Evolutionary conservation across 495 filamentous ascomycete genomes (phyloP), one percentile per base, ranked within the genome.

Genomic region (Penicillium lagena): DNA sequence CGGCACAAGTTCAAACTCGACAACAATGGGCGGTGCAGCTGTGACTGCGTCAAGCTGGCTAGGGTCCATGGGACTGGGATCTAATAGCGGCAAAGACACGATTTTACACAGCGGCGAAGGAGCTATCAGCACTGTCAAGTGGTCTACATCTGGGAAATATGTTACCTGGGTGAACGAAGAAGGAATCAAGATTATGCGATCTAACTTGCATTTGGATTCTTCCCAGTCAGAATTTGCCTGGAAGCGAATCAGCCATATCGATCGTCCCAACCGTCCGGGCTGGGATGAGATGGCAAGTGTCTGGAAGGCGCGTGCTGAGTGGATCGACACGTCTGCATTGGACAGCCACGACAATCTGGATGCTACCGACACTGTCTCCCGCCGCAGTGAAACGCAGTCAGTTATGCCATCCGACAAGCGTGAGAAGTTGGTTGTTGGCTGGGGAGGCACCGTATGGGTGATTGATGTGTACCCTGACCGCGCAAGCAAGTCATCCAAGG

Each of bases 111-210:
- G 85, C 28, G 93, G 93, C 4, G 94, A 98, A 66, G 93, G 93
- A 7, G 78, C 80, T 7, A 94, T 98, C 47, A 87, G 80, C 51
- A 86, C 85, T 7, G 89, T 98, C 46, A 86, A 90, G 60, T 98
- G 90, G 89, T 96, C 89, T 0, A 58, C 88, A 43, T 89, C 89
- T 1, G 91, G 93, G 1, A 87, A 85, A 68, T 96, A 86, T 59
- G 86, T 97, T 2, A 85, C 79, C 0, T 98, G 93, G 93, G 74
- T 93, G 15, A 97, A 96, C 54, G 93, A 98, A 63, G 83, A 91
- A 53, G 93, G 93, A 1, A 90, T 96, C 56, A 96, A 95, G 62
- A 89, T 98, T 39, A 97, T 98, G 93, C 78, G 93, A 36, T 87
- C 87, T 4, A 90, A 90, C 56, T 62, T 96, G 17, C 78, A 89